These are phyloP conservation scores for Pelagomonas calceolata DNA, from an alignment of 108 stramenopile species.

Conservation along the genomic window DNA sequence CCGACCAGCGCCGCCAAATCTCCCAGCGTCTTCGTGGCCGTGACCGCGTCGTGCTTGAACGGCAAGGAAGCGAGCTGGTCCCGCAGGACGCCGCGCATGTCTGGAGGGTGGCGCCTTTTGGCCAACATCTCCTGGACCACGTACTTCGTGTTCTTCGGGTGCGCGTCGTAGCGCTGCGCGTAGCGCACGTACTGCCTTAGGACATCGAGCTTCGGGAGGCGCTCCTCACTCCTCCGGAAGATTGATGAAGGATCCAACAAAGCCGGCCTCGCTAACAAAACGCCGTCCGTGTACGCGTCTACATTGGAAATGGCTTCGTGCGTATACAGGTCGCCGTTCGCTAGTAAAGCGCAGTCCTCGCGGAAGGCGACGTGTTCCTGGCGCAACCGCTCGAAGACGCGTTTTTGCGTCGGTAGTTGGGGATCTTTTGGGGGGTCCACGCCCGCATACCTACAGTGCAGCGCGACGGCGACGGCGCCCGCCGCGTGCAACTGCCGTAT, in stretches of 20 bases:
- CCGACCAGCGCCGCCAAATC: too few relatives aligned
- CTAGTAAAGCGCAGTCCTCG: conserved; percentile 29
- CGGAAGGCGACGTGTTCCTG: not conserved
- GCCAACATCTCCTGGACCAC: conserved; percentile 89
- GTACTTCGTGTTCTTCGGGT: conserved; percentile 86
- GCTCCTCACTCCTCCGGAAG: conserved; percentile 35
- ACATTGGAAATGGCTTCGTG: conserved; percentile 56
- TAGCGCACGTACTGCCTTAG: conserved; percentile 66
- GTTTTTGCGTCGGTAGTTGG: too few relatives aligned
- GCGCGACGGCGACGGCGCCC: conserved; percentile 86
- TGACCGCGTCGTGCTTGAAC: too few relatives aligned
- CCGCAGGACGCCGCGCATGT: too few relatives aligned
- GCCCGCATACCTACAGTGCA: conserved; percentile 64
- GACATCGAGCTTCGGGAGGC: conserved; percentile 23
- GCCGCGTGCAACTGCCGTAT: conserved; percentile 59
- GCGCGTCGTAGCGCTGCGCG: conserved; percentile 53
- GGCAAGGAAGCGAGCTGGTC: too few relatives aligned
- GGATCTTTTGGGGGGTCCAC: conserved; percentile 29
- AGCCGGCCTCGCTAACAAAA: conserved; percentile 85
- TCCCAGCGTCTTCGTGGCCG: too few relatives aligned
- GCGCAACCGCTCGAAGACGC: not conserved
- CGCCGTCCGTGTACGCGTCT: conserved; percentile 52
- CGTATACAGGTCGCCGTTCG: conserved; percentile 89
- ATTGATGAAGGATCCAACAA: conserved; percentile 67
- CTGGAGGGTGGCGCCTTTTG: conserved; percentile 55